These are phyloP conservation scores for Xenosphaeropsis pyriputrescens DNA, from an alignment of 2,329 filamentous ascomycete genomes.

Conservation along the genomic window DNA sequence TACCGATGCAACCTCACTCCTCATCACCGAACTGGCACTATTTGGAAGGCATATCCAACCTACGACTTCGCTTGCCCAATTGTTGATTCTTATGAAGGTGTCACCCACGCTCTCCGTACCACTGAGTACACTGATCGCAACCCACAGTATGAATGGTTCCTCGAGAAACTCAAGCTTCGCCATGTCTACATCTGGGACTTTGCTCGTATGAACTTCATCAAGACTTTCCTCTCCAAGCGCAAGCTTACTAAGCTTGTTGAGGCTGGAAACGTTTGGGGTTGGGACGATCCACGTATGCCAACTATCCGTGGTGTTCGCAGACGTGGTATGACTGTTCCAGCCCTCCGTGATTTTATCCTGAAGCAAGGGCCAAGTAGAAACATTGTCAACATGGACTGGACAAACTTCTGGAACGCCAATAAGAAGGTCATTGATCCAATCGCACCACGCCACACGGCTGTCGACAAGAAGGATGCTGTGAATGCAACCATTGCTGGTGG, in stretches of 20 bases:
- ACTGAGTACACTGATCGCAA: slow-evolving; percentile 84
- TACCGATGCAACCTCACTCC: slow-evolving; percentile 72
- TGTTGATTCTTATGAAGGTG: slow-evolving; percentile 66
- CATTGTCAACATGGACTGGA: slow-evolving; percentile 76
- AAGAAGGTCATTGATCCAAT: slow-evolving; percentile 72
- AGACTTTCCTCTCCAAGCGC: slow-evolving; percentile 71
- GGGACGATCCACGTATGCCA: slow-evolving; percentile 80
- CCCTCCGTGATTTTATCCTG: slow-evolving; percentile 70
- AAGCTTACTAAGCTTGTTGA: slow-evolving; percentile 78
- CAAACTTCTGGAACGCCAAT: slow-evolving; percentile 53
- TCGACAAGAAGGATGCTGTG: slow-evolving; percentile 56
- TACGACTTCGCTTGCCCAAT: slow-evolving; percentile 81
- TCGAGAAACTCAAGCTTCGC: slow-evolving; percentile 58
- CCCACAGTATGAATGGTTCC: slow-evolving; percentile 77
- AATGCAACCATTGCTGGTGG: slow-evolving; percentile 54
- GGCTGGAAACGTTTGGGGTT: slow-evolving; percentile 61
- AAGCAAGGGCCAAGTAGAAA: slow-evolving; percentile 76
- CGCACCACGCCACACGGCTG: slow-evolving; percentile 56
- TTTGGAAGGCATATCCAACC: slow-evolving; percentile 77
- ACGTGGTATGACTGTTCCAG: slow-evolving; percentile 65
- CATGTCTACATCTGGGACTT: slow-evolving; percentile 79
- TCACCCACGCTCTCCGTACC: slow-evolving; percentile 70
- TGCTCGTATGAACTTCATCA: slow-evolving; percentile 70
- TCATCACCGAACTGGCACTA: slow-evolving; percentile 67
- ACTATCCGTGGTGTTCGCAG: slow-evolving; percentile 68